These are phyloP conservation scores for Zizania palustris DNA, from an alignment of 202 grass and related monocot genomes.

Conservation along the genomic window DNA sequence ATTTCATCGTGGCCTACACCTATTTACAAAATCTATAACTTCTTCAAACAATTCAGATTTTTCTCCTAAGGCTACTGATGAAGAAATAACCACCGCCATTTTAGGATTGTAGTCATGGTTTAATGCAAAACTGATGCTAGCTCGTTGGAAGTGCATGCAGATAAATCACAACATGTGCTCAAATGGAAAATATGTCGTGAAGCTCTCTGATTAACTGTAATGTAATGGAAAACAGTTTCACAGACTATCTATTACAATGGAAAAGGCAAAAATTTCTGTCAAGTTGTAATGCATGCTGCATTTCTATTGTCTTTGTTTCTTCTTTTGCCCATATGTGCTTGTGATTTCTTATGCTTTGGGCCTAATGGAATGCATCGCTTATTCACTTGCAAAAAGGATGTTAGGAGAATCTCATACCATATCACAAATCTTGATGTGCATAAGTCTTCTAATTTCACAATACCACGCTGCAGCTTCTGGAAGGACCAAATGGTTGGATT, in stretches of 20 bases:
- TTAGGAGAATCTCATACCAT: slow-evolving; percentile 12
- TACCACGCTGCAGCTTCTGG: background rate
- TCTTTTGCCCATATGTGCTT: background rate
- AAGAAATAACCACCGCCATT: background rate
- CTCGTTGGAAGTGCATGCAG: background rate
- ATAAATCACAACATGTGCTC: background rate
- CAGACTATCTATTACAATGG: too few species aligned
- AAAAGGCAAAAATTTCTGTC: background rate
- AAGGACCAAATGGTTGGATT: background rate
- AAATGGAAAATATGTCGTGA: background rate
- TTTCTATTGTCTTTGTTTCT: slow-evolving; percentile 3
- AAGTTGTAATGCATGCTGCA: background rate
- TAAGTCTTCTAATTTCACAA: slow-evolving; percentile 18
- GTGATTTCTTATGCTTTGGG: slow-evolving; percentile 10
- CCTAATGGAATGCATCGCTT: background rate
- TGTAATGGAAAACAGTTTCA: background rate
- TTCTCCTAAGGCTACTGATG: background rate
- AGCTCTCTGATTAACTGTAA: background rate
- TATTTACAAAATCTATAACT: too few species aligned
- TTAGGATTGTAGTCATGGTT: background rate
- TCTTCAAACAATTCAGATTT: too few species aligned
- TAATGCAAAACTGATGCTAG: background rate
- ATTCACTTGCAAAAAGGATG: background rate
- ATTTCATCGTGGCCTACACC: background rate
- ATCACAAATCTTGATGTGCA: background rate